Conservation (phyloP, 2,329 filamentous ascomycete genomes). For the Periconia digitata region DNA sequence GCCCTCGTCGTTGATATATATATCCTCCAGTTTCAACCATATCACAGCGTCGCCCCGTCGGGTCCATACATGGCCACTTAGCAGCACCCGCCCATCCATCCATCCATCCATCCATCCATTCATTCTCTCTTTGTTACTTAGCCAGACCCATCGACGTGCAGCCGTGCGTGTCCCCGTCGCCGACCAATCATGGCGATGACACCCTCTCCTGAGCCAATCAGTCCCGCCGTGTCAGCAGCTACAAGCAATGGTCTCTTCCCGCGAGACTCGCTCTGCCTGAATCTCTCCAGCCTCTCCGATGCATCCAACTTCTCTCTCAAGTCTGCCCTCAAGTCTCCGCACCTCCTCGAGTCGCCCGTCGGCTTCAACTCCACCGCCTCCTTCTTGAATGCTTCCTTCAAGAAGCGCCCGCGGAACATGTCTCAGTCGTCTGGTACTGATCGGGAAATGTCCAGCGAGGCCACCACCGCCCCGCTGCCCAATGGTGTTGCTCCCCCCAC, state of each 20-base stretch:
- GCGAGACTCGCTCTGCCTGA: conserved; percentile 44
- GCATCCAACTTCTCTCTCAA: conserved; percentile 41
- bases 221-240: conserved; percentile 44
- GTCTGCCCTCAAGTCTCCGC: conserved; percentile 40
- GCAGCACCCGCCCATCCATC: no score
- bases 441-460: conserved; percentile 42
- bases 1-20: no score
- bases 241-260: conserved; percentile 43
- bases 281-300: conserved; percentile 42
- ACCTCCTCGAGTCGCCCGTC: conserved; percentile 42
- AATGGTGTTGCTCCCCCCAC: conserved; percentile 33
- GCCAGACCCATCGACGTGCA: no score
- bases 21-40: no score
- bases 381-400: conserved; percentile 34
- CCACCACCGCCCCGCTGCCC: conserved; percentile 20
- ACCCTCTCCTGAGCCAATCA: conserved; percentile 44
- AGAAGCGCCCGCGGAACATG: conserved; percentile 46
- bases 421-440: conserved; percentile 46
- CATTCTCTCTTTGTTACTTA: no score
- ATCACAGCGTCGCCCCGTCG: no score
- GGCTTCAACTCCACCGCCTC: conserved; percentile 32
- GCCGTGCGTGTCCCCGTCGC: no score
- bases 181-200: no score
- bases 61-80: no score
- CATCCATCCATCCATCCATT: no score